Conservation (phyloP, 2,329 filamentous ascomycete species). For the Lachnellula cervina region DNA sequence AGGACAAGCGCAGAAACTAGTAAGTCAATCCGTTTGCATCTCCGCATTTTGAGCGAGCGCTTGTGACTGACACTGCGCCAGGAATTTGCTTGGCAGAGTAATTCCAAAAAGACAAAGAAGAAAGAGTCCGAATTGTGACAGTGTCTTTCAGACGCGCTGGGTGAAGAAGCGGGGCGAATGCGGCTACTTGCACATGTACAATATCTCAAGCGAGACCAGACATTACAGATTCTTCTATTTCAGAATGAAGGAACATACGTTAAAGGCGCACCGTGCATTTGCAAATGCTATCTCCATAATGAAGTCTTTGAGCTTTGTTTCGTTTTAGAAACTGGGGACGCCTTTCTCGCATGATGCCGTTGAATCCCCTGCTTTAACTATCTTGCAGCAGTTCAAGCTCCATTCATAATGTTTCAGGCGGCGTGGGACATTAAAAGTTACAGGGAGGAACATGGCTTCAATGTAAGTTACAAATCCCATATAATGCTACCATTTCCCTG, state of each 20-base stretch:
- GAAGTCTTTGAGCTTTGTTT: not conserved
- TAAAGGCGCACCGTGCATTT: not conserved
- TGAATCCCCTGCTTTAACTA: not conserved
- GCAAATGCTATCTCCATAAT: not conserved
- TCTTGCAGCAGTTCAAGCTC: not conserved
- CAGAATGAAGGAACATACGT: not conserved
- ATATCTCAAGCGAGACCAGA: not conserved
- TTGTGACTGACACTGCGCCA: conserved; percentile 9
- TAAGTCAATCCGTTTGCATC: conserved; percentile 13
- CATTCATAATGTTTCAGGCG: not conserved
- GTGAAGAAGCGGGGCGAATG: not conserved
- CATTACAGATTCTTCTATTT: not conserved
- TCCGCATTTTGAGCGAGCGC: not conserved
- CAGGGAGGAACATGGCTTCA: not conserved
- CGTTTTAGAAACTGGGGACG: not conserved
- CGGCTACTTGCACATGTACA: not conserved
- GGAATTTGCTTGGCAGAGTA: conserved; percentile 32
- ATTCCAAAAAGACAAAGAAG: conserved; percentile 27
- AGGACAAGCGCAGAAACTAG: conserved; percentile 39
- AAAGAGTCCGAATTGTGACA: conserved; percentile 13
- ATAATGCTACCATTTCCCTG: not conserved
- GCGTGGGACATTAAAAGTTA: too few relatives aligned
- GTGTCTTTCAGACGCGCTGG: not conserved
- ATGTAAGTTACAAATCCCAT: not conserved
- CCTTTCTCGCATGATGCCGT: not conserved